Evolutionary conservation across 192 early-diverging fungal species (phyloP), one percentile per base, ranked within the genome.

Genomic region (Funneliformis geosporum): DNA sequence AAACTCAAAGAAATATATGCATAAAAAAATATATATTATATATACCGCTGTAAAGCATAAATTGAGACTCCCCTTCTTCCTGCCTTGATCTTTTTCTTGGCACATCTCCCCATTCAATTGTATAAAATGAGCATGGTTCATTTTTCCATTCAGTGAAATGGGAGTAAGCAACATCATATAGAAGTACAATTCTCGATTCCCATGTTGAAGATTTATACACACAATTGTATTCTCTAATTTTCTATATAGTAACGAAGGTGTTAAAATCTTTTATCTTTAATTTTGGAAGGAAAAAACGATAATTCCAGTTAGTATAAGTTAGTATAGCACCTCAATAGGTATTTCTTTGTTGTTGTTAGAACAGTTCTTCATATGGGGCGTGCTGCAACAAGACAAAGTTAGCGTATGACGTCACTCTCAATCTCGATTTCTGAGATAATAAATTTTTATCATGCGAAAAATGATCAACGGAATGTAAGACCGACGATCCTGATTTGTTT

Each of bases 111-210:
- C 67, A 69, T n/a, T 69, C 67, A 23, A 69, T 42, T 1, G 67
- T 69, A 21, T 28, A 42, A 40, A 69, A 69, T 10, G 67, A 69
- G 16, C 12, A 33, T 42, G 11, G 28, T 69, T 69, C 23, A n/a
- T 69, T 69, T 9, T 42, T 69, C 28, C 28, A 69, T 42, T 69
- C 38, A n/a, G 67, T 40, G 42, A n/a, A 42, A 1, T 44, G 67
- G 6, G 67, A 69, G 42, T 69, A 69, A n/a, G 43, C 67, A 16
- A 69, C 39, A 42, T 69, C 39, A 69, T 69, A 69, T 55, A 14
- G 50, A 55, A 55, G 50, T 18, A 21, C 18, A 55, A 55, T 55
- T 7, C 50, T 55, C 16, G 50, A 55, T 55, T 55, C 50, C 50
- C 50, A 55, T 6, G 50, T 55, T 21, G 50, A 55, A 21, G 50